Evolutionary conservation across 2,329 filamentous ascomycete genomes (phyloP).

Genomic region (Dothistroma pini): DNA sequence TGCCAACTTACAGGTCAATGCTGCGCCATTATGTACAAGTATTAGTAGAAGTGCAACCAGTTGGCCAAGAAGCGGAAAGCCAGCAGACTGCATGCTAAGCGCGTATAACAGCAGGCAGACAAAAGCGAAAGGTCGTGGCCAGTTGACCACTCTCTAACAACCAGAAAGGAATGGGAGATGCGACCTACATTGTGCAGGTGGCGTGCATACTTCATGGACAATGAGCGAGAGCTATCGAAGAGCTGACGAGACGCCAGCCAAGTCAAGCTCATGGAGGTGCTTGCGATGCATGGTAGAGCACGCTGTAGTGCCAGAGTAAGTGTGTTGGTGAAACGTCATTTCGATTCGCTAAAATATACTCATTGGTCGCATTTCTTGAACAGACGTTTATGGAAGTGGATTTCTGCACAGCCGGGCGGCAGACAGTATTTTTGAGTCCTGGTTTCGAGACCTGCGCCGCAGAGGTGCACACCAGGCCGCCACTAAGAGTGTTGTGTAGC

Average conservation of each 20-base stretch:
- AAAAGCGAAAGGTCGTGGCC: not conserved
- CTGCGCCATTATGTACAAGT: not conserved
- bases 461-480: not conserved
- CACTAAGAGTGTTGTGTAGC: constrained; percentile 8
- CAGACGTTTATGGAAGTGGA: not conserved
- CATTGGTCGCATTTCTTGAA: not conserved
- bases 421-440: not conserved
- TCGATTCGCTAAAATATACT: not conserved
- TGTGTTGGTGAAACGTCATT: not conserved
- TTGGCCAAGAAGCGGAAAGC: not conserved
- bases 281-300: not conserved
- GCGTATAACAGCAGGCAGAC: not conserved
- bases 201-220: not conserved
- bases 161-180: not conserved
- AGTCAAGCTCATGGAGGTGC: not conserved
- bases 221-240: not conserved
- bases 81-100: not conserved
- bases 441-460: constrained; percentile 6
- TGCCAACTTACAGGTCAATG: constrained; percentile 1
- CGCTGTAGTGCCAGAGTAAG: not conserved
- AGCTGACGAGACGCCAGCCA: not conserved
- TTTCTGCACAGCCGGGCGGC: not conserved
- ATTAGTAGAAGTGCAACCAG: not conserved
- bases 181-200: not conserved
- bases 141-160: not conserved